These are phyloP conservation scores for Alternaria sp. DNA, from an alignment of 2,329 filamentous ascomycete species.

Conservation along the genomic window DNA sequence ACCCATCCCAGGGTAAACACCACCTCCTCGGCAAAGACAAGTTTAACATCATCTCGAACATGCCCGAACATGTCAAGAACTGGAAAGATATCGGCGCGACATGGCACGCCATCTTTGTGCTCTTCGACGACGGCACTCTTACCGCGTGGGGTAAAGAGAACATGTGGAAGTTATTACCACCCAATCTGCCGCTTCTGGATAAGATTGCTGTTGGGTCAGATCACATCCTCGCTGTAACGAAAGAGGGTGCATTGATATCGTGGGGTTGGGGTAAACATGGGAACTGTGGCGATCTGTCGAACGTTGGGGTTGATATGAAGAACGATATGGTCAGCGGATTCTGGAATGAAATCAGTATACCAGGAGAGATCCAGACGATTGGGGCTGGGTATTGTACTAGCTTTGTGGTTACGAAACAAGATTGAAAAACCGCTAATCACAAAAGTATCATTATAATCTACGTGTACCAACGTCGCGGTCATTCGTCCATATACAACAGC, in stretches of 20 bases:
- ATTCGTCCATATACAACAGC: rapidly evolving
- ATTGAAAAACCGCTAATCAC: background rate
- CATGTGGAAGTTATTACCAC: constrained; percentile 78
- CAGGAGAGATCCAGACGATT: constrained; percentile 27
- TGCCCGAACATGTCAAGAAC: constrained; percentile 59
- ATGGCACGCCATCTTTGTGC: constrained; percentile 81
- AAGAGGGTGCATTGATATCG: constrained; percentile 70
- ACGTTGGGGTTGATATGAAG: constrained; percentile 16
- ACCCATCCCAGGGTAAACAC: constrained; percentile 63
- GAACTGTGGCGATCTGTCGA: constrained; percentile 72
- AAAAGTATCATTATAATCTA: background rate
- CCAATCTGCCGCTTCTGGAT: constrained; percentile 62
- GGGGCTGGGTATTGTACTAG: constrained; percentile 39
- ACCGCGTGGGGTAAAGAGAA: constrained; percentile 83
- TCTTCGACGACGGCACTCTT: constrained; percentile 66
- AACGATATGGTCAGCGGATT: constrained; percentile 39
- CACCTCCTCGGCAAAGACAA: constrained; percentile 76
- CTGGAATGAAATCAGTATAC: constrained; percentile 37
- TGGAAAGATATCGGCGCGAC: constrained; percentile 77
- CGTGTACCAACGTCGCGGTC: background rate
- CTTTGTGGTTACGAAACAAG: constrained; percentile 28
- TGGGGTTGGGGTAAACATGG: constrained; percentile 99
- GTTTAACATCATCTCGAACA: constrained; percentile 67
- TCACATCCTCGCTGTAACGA: constrained; percentile 77
- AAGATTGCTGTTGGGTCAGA: constrained; percentile 86